phyloP scores from a whole-genome alignment of 23 red algal species.

The Agarophyton chilense region DNA sequence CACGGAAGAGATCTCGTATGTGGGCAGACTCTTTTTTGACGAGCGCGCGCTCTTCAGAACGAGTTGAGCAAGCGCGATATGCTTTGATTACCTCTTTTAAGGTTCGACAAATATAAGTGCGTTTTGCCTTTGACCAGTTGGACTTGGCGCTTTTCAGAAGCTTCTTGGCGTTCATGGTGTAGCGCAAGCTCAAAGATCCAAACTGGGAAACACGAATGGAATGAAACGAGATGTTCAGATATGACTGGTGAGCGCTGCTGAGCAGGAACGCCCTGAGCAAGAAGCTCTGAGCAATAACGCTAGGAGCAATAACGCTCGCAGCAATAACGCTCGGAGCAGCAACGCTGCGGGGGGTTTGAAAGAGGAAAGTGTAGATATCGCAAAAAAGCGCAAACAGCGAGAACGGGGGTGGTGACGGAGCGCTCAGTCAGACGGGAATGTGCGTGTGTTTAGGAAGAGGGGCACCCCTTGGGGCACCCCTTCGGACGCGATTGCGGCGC shows the following conservation, averaged over 20 bases:
- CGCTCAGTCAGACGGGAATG: too few species aligned
- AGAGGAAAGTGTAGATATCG: too few species aligned
- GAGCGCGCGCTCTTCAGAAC: constrained; percentile 91
- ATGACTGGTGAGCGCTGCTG: not conserved
- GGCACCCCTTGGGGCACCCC: too few species aligned
- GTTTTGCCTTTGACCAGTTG: constrained; percentile 84
- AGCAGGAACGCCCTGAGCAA: too few species aligned
- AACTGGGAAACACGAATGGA: not conserved
- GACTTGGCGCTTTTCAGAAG: constrained; percentile 83
- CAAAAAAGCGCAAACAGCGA: too few species aligned
- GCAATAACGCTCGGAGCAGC: too few species aligned
- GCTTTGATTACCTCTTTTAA: constrained; percentile 87
- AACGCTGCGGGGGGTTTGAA: too few species aligned
- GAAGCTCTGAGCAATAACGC: too few species aligned
- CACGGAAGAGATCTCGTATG: constrained; percentile 93
- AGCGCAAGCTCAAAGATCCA: not conserved
- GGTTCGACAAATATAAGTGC: constrained; percentile 83
- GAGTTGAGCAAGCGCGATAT: constrained; percentile 89
- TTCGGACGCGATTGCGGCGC: too few species aligned
- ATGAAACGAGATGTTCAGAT: not conserved
- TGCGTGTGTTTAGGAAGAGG: too few species aligned
- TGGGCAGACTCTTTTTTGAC: constrained; percentile 99
- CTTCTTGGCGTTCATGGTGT: constrained; percentile 72
- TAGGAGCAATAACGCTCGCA: too few species aligned
- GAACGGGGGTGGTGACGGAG: too few species aligned